Evolutionary conservation across 2,329 filamentous ascomycete genomes (phyloP).

Genomic region (Aureobasidium lini): DNA sequence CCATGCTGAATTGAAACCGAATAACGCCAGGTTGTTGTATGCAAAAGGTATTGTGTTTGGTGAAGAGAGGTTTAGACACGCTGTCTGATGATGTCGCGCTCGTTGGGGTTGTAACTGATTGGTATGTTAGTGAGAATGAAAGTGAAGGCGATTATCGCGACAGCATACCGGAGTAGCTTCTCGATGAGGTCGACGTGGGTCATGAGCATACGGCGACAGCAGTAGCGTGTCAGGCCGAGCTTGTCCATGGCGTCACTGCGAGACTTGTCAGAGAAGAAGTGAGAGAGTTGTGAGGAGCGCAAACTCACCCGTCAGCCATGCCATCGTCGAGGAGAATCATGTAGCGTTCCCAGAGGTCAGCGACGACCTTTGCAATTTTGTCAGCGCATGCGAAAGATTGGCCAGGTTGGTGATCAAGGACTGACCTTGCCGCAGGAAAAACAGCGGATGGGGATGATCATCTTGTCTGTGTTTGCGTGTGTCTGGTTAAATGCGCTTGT

Average conservation of each 20-base stretch:
- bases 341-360: constrained; percentile 96
- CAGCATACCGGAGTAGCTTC: constrained; percentile 81
- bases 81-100: constrained; percentile 28
- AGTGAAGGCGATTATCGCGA: background rate
- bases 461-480: constrained; percentile 31
- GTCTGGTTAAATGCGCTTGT: background rate
- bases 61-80: background rate
- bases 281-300: background rate
- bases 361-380: constrained; percentile 64
- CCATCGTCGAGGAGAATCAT: constrained; percentile 76
- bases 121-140: constrained; percentile 6
- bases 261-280: background rate
- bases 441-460: constrained; percentile 98
- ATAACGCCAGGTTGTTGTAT: constrained; percentile 8
- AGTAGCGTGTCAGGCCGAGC: constrained; percentile 89
- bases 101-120: constrained; percentile 30
- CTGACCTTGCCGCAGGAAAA: constrained; percentile 97
- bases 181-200: constrained; percentile 98
- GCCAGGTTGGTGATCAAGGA: background rate
- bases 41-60: background rate
- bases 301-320: constrained; percentile 26
- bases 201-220: constrained; percentile 99
- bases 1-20: background rate
- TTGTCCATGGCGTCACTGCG: constrained; percentile 89
- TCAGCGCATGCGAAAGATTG: constrained; percentile 7